Percentiles rank a stretch among this genome's conserved stretches.
phyloP scores from a whole-genome alignment of 306 rosid genomes.

The Canavalia gladiata region DNA sequence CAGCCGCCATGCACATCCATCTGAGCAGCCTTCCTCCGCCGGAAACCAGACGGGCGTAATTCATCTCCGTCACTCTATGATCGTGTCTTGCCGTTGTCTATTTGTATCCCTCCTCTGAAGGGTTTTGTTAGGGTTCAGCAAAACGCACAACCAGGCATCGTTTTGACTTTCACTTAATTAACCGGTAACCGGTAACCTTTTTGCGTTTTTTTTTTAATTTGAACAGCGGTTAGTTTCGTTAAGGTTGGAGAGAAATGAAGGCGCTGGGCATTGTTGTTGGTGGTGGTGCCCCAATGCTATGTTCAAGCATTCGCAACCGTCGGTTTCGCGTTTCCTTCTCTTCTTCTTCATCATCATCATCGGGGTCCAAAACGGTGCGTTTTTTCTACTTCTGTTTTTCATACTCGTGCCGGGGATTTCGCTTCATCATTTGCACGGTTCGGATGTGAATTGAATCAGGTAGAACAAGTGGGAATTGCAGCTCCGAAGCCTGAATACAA shows the following conservation, averaged over 20 bases:
- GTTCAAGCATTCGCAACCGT: conserved; percentile 21
- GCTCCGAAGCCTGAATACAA: conserved; percentile 61
- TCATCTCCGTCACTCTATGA: conserved; percentile 55
- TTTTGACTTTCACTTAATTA: neutral
- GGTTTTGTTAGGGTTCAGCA: conserved; percentile 46
- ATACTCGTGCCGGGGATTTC: too few species aligned
- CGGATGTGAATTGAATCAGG: conserved; percentile 52
- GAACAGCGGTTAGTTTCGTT: neutral
- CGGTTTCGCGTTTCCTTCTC: conserved; percentile 52
- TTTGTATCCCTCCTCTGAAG: neutral
- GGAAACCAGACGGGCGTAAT: conserved; percentile 48
- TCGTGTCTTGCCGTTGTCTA: neutral
- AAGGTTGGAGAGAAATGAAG: conserved; percentile 58
- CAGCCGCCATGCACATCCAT: conserved; percentile 50
- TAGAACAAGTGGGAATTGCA: conserved; percentile 41
- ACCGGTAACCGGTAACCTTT: conserved; percentile 22
- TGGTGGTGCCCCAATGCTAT: conserved; percentile 46
- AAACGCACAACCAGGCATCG: conserved; percentile 33
- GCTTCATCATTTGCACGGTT: neutral
- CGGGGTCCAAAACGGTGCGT: conserved; percentile 61
- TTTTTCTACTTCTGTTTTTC: neutral
- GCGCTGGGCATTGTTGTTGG: conserved; percentile 55
- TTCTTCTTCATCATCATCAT: conserved; percentile 43
- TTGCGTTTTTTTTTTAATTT: neutral
- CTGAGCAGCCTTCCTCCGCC: conserved; percentile 53